Evolutionary conservation across 805 yeast genomes (phyloP).

Genomic region (Komagataella mondaviorum): DNA sequence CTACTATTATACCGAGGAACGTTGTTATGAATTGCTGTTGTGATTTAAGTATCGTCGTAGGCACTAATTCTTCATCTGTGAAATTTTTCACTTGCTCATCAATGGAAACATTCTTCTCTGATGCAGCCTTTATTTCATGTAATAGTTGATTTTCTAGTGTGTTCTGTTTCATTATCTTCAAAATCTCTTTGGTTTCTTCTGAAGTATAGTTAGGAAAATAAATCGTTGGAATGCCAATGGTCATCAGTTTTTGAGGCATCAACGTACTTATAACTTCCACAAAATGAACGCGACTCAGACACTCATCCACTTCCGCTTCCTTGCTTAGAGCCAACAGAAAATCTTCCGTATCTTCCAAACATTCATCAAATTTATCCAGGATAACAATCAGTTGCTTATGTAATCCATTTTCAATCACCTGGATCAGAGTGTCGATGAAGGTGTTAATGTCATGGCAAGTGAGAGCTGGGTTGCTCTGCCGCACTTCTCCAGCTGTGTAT

Average conservation of each 20-base stretch:
- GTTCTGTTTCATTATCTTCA: conserved; percentile 8
- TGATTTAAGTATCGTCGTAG: not conserved
- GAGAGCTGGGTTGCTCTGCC: conserved; percentile 15
- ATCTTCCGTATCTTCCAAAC: not conserved
- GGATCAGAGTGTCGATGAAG: conserved; percentile 27
- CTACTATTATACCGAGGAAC: not conserved
- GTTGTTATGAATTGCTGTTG: not conserved
- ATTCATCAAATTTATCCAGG: not conserved
- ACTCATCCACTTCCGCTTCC: not conserved
- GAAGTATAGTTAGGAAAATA: conserved; percentile 23
- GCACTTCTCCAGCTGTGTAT: conserved; percentile 14
- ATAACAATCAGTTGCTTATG: not conserved
- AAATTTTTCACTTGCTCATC: not conserved
- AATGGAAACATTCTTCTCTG: not conserved
- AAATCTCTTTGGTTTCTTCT: conserved; percentile 22
- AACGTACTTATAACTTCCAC: not conserved
- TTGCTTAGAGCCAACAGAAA: not conserved
- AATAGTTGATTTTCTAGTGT: not conserved
- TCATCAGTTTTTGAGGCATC: conserved; percentile 5
- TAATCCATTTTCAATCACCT: conserved; percentile 8
- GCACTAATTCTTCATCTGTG: not conserved
- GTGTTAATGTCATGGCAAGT: conserved; percentile 27
- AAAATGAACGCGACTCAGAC: not conserved
- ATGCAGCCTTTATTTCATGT: not conserved
- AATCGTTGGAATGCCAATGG: conserved; percentile 26